A percentile compares a stretch with the other conserved stretches of the same genome.
phyloP scores from a whole-genome alignment of 164 flowering plant genomes.

The Aristolochia fimbriata region DNA sequence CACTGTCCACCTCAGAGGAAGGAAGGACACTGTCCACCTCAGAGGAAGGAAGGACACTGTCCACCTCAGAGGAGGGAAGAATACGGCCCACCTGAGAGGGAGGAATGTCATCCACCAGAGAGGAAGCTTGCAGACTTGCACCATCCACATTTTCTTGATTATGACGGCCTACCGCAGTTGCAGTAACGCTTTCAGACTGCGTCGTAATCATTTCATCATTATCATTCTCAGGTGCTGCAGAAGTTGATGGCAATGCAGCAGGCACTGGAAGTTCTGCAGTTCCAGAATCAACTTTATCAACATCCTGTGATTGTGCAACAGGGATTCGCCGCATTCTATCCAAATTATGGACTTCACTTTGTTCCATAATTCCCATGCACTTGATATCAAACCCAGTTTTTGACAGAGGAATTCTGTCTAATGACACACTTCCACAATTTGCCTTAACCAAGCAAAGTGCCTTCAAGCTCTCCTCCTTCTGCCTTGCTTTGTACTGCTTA shows the following conservation, averaged over 20 bases:
- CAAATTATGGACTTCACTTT: slow-evolving; percentile 4
- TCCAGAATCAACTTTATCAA: background rate
- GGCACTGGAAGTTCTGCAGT: background rate
- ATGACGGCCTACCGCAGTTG: background rate
- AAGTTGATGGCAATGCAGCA: background rate
- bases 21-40: no score
- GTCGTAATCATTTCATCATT: background rate
- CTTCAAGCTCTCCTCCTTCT: slow-evolving; percentile 19
- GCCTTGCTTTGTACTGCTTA: slow-evolving; percentile 24
- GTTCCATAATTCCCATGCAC: slow-evolving; percentile 7
- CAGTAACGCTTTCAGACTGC: background rate
- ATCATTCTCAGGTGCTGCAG: background rate
- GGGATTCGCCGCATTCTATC: slow-evolving; percentile 1
- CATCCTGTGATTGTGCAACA: background rate
- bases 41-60: no score
- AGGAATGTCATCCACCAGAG: no score
- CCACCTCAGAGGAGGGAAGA: no score
- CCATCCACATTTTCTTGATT: no score
- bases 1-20: no score
- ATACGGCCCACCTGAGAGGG: no score
- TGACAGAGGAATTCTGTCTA: slow-evolving; percentile 8
- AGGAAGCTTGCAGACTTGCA: no score
- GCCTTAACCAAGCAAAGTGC: slow-evolving; percentile 27
- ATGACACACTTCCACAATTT: slow-evolving; percentile 25
- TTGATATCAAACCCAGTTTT: slow-evolving; percentile 14